Evolutionary conservation across 768 basidiomycete species (phyloP), one percentile per base, ranked within the genome.

Genomic region (Candolleomyces aberdarensis): DNA sequence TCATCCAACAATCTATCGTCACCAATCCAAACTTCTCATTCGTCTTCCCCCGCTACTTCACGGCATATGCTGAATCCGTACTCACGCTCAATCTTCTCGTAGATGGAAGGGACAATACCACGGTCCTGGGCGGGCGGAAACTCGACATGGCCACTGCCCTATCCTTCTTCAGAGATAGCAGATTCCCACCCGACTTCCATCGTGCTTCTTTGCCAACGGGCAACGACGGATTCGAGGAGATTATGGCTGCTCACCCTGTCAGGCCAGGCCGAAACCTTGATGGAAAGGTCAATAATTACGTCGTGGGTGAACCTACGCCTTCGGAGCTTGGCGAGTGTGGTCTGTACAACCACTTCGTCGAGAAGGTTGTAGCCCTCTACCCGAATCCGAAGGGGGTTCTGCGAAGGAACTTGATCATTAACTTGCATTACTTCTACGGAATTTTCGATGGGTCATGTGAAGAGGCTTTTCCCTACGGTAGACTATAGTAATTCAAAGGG

Each of bases 1-100:
- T 62, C 17, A 63, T 68, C 54, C 62, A 64, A 51, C 62, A 68
- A 10, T 68, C 67, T 5, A 68, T 66, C 15, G 62, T 58, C 14
- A 66, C 62, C 3, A 68, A 68, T 43, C 67, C 65, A 5, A 47
- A 61, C 5, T 68, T 66, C 47, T 50, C 58, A 5, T 62, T 65
- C 39, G 22, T 61, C 15, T 58, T 60, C 17, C 62, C 62, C 19
- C 60, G 60, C n/a, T 65, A 59, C 50, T 60, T 62, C 41, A 61
- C 60, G 20, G 62, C 57, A 3, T 67, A 60, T 43, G 62, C 60
- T 22, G 64, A 65, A 29, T 57, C 63, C n/a, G 49, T 54, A 2
- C 60, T 65, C 54, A 60, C 66, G 10, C n/a, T 53, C 56, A 44
- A 50, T 5, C 63, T 68, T 43, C 66, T 66, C 51, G 58, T 68